Base-by-base conservation (phyloP, 768 basidiomycete genomes). In the Rhodotorula diobovata region DNA sequence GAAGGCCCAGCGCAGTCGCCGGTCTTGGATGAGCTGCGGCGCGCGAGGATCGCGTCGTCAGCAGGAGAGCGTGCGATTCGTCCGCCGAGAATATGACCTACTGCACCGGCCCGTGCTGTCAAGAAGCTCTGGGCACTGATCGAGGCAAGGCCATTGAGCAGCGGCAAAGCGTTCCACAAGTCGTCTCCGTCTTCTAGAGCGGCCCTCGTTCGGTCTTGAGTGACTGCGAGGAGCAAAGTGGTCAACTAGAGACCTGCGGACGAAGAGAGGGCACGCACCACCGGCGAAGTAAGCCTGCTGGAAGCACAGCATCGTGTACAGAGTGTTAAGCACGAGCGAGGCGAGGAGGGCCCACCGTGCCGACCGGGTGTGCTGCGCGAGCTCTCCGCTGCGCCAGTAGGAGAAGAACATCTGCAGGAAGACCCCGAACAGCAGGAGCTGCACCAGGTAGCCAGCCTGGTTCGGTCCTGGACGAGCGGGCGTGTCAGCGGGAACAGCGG, bases 271-370 rank as follows among this genome's bases (percentile, higher is more conserved):
- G 45, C 23, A 54, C 61, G 20, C 4, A 65, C 68, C 68, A 2
- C 51, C 39, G 0, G 39, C 21, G 39, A 48, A 15, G 39, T 71
- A 71, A 5, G 45, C 32, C 15, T 71, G 64, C 28, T 71, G 54
- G 48, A 71, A 62, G 34, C n/a, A 32, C 11, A 71, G 2, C 23
- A 37, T 65, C 28, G 70, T 63, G 18, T 57, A 71, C 4, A 54
- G 30, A 12, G 50, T 4, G 61, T 66, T 66, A 37, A 71, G 54
- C 0, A 48, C 30, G 2, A 66, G 25, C 16, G 56, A 61, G 1
- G 43, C n/a, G 20, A 9, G 16, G 1, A 60, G 39, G 1, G 65
- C 59, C 1, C 11, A 0, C 4, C 34, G 30, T 4, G 39, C 63
- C 1, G 20, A 3, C 14, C 35, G n/a, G 3, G 43, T 18, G 28